Evolutionary conservation across 331 rosid genomes (phyloP).

Genomic region (Acacia pycnantha): DNA sequence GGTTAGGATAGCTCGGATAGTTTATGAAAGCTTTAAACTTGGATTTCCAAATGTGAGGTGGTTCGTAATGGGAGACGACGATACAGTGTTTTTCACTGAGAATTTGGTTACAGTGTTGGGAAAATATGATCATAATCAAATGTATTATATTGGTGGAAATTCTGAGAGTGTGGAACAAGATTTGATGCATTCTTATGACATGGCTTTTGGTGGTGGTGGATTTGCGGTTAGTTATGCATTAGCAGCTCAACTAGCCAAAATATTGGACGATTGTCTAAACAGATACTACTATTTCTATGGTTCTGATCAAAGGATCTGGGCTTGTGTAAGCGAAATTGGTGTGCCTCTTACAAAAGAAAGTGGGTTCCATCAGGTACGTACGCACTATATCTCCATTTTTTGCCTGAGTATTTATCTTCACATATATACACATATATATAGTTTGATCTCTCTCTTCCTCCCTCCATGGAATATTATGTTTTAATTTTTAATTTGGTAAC

Average conservation of each 20-base stretch:
- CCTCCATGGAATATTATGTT: not conserved
- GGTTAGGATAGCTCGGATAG: slow-evolving; percentile 78
- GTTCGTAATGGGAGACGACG: slow-evolving; percentile 99
- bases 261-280: slow-evolving; percentile 73
- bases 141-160: slow-evolving; percentile 82
- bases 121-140: slow-evolving; percentile 62
- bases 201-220: slow-evolving; percentile 99
- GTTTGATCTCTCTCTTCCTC: too few relatives aligned
- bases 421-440: not conserved
- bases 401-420: not conserved
- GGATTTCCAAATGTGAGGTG: slow-evolving; percentile 75
- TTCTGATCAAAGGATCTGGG: slow-evolving; percentile 93
- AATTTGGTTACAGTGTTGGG: slow-evolving; percentile 71
- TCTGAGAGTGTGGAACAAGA: slow-evolving; percentile 97
- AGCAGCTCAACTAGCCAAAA: slow-evolving; percentile 55
- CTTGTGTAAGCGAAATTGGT: slow-evolving; percentile 74
- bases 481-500: not conserved
- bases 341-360: slow-evolving; percentile 65
- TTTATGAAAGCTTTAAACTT: slow-evolving; percentile 64
- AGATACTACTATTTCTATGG: slow-evolving; percentile 80
- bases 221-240: slow-evolving; percentile 77
- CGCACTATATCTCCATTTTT: not conserved
- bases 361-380: slow-evolving; percentile 93
- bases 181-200: slow-evolving; percentile 65
- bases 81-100: slow-evolving; percentile 72